Percentiles rank a stretch among this genome's conserved stretches.
These are phyloP conservation scores for Willaertia magna DNA, from an alignment of 208 protist species.

Conservation along the genomic window DNA sequence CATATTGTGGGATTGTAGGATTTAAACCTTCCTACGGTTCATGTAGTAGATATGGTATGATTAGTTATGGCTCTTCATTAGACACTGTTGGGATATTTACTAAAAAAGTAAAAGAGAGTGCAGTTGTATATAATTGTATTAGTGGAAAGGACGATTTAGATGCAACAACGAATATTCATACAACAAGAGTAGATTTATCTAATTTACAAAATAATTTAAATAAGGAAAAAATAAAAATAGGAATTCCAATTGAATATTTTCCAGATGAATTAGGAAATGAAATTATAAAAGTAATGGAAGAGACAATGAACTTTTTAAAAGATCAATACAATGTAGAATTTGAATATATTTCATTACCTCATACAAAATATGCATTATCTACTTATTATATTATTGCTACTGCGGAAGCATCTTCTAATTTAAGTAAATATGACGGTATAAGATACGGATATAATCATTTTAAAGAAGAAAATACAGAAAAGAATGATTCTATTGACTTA, in stretches of 20 bases:
- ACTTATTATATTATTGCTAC: conserved; percentile 5
- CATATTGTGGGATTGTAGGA: conserved; percentile 22
- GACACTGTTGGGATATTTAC: neutral
- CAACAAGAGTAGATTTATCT: neutral
- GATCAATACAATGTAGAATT: neutral
- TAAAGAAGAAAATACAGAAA: neutral
- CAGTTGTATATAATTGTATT: neutral
- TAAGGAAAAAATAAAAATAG: neutral
- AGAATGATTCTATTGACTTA: neutral
- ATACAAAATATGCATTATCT: conserved; percentile 3
- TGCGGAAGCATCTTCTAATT: neutral
- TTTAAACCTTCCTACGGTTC: conserved; percentile 22
- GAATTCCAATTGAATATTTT: conserved; percentile 1
- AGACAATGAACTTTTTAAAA: neutral
- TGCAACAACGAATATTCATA: neutral
- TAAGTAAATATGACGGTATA: neutral
- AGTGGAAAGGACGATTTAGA: neutral
- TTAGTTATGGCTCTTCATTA: neutral
- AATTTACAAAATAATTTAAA: neutral
- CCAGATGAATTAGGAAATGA: neutral
- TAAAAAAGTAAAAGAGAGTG: neutral
- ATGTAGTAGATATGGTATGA: neutral
- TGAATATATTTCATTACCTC: neutral
- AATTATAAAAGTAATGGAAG: neutral
- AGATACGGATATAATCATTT: neutral